Conservation (phyloP, 768 basidiomycete species). For the Mycena floridula region DNA sequence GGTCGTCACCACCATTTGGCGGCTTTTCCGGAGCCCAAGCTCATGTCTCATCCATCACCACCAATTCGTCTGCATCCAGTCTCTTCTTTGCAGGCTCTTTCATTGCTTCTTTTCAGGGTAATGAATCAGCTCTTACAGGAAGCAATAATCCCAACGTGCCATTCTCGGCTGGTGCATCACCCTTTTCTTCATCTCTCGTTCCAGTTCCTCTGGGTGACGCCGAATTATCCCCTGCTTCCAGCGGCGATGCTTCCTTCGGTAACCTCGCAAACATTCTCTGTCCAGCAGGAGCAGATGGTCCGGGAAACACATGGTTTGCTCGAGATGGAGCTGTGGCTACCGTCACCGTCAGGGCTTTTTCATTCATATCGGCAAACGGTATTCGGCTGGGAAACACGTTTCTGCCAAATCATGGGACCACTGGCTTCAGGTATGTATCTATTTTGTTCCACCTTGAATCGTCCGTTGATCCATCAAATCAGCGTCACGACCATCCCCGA, state of each 20-base stretch:
- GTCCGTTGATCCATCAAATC: conserved; percentile 4
- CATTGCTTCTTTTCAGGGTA: conserved; percentile 62
- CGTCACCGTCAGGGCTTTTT: conserved; percentile 73
- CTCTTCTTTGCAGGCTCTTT: conserved; percentile 91
- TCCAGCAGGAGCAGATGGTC: conserved; percentile 74
- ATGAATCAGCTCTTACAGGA: conserved; percentile 43
- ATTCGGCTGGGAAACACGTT: conserved; percentile 92
- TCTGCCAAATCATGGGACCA: conserved; percentile 72
- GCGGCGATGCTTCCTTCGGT: conserved; percentile 50
- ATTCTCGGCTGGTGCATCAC: conserved; percentile 73
- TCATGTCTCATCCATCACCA: conserved; percentile 68
- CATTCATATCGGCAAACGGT: conserved; percentile 69
- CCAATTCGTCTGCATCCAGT: conserved; percentile 64
- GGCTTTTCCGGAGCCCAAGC: conserved; percentile 70
- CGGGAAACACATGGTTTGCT: conserved; percentile 82
- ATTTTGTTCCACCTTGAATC: not conserved
- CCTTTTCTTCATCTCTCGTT: conserved; percentile 86
- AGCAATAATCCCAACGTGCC: conserved; percentile 85
- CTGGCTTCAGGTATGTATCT: conserved; percentile 70
- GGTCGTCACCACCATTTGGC: conserved; percentile 76
- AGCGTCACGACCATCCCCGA: conserved; percentile 89
- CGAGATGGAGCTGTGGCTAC: conserved; percentile 63
- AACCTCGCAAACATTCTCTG: conserved; percentile 74
- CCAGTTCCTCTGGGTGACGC: conserved; percentile 64
- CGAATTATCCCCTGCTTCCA: conserved; percentile 54